These are phyloP conservation scores for Cyberlindnera lachancei DNA, from an alignment of 805 yeast species.

Conservation along the genomic window DNA sequence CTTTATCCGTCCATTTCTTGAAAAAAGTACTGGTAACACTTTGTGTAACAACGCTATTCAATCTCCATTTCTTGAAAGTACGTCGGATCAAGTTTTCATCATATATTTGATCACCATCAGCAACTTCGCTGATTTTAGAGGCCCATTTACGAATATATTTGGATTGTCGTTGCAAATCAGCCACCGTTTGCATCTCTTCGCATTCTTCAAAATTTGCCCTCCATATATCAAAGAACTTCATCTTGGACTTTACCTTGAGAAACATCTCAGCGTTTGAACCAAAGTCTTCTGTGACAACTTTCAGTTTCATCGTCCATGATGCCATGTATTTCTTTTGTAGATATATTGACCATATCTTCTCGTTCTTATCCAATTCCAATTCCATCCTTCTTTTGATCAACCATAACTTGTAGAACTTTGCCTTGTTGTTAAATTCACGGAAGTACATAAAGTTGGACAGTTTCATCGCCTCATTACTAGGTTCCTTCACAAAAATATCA, in stretches of 20 bases:
- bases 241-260: conserved; percentile 5
- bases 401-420: conserved; percentile 13
- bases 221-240: conserved; percentile 19
- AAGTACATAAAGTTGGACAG: conserved; percentile 16
- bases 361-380: conserved; percentile 11
- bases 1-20: conserved; percentile 9
- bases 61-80: conserved; percentile 10
- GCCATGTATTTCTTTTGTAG: conserved; percentile 10
- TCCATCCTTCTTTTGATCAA: conserved; percentile 13
- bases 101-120: conserved; percentile 5
- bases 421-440: conserved; percentile 5
- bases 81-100: conserved; percentile 2
- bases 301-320: conserved; percentile 9
- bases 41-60: not conserved
- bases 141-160: conserved; percentile 16
- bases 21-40: not conserved
- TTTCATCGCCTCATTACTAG: conserved; percentile 20
- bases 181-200: conserved; percentile 7
- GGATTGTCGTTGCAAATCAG: conserved; percentile 7
- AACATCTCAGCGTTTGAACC: conserved; percentile 16
- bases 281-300: conserved; percentile 11
- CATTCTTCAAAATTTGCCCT: conserved; percentile 8
- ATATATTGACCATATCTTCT: conserved; percentile 14
- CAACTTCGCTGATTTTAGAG: conserved; percentile 1
- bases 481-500: conserved; percentile 15